Evolutionary conservation across 2,329 filamentous ascomycete genomes (phyloP), one percentile per base, ranked within the genome.

Genomic region (Scytalidium sp.): DNA sequence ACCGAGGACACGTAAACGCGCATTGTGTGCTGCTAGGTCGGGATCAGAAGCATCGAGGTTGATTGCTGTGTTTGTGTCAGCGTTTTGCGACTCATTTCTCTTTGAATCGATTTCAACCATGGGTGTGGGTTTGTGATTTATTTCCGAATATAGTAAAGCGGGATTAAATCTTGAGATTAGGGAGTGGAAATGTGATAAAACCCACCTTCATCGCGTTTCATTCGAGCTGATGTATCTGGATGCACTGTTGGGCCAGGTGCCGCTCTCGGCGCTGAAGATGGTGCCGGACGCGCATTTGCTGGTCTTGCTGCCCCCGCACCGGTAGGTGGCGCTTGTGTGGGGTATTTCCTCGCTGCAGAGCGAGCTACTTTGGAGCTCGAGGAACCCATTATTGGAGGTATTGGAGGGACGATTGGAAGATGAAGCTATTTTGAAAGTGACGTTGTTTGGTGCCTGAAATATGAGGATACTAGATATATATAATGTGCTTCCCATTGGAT

Each of bases 1-100:
- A 15, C 44, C 44, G 19, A 46, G 19, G 19, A 39, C 39, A 19
- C 44, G 44, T 11, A 46, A 29, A 29, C 44, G 44, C 19, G 44
- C 40, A 17, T 32, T 32, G 29, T 32, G 44, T 10, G 44, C 32
- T 32, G 23, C 19, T 19, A 46, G 40, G 44, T 46, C 44, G 21
- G 44, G 44, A 22, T 46, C 44, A 22, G 32, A 40, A 19, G 44
- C 44, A 19, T 46, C 44, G 44, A 19, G 44, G 25, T 32, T n/a
- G 17, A 46, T 46, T 19, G 32, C 44, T 46, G 29, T 25, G 13
- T 25, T 29, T 3, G 19, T 19, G 19, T 36, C 36, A 39, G 44
- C 7, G 13, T 39, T 17, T 19, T 43, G 19, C n/a, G 6, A 10
- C 19, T 11, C 8, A 11, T 17, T 20, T 11, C 20, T 3, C 21